These are phyloP conservation scores for Ceratocystis huliohia DNA, from an alignment of 2,329 filamentous ascomycete species.

Conservation along the genomic window DNA sequence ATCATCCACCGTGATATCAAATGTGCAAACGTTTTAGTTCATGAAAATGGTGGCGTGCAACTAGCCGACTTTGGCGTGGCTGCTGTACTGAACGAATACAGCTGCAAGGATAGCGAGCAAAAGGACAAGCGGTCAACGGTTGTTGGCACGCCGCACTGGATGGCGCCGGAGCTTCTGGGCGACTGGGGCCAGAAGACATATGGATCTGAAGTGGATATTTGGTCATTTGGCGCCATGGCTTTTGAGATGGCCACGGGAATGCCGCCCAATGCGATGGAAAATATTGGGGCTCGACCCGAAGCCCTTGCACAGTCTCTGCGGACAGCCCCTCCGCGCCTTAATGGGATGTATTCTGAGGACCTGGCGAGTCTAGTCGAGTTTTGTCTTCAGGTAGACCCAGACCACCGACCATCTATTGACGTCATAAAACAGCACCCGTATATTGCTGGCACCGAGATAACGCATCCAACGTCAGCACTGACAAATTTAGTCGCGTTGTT, in stretches of 20 bases:
- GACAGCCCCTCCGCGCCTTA: constrained; percentile 52
- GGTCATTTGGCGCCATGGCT: constrained; percentile 72
- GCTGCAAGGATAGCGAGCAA: constrained; percentile 45
- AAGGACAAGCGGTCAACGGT: constrained; percentile 70
- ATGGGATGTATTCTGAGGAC: constrained; percentile 57
- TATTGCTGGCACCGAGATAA: constrained; percentile 47
- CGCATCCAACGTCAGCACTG: constrained; percentile 52
- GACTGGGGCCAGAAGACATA: constrained; percentile 35
- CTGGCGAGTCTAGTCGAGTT: constrained; percentile 60
- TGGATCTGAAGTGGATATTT: constrained; percentile 65
- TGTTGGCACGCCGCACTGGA: constrained; percentile 74
- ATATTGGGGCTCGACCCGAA: constrained; percentile 32
- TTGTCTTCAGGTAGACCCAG: constrained; percentile 56
- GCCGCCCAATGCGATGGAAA: constrained; percentile 50
- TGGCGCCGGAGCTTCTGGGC: constrained; percentile 68
- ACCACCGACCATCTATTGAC: constrained; percentile 55
- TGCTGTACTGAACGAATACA: constrained; percentile 39
- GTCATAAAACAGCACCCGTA: constrained; percentile 58
- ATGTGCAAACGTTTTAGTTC: constrained; percentile 68
- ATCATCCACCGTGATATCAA: constrained; percentile 63
- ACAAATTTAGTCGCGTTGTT: constrained; percentile 57
- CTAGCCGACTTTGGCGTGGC: constrained; percentile 70
- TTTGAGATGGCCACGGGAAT: constrained; percentile 70
- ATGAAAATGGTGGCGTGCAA: constrained; percentile 63
- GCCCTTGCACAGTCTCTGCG: constrained; percentile 42